A percentile compares a stretch with the other conserved stretches of the same genome.
Conservation (phyloP, 169 alveolate genomes). For the Ichthyophthirius multifiliis region DNA sequence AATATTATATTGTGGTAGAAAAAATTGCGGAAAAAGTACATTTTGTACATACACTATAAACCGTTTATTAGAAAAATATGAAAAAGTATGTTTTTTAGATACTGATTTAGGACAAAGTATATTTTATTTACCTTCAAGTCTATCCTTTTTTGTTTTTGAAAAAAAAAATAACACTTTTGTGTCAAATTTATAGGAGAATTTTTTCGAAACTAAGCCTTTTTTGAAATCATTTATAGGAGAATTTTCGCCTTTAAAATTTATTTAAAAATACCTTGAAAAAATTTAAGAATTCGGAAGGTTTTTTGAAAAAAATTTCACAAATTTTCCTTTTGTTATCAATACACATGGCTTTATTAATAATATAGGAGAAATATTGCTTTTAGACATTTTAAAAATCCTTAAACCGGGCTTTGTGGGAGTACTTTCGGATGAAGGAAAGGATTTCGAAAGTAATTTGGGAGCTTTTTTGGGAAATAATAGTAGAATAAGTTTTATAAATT, state of each 20-base stretch:
- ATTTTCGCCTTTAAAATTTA: neutral
- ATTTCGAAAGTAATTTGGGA: no score
- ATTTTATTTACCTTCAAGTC: neutral
- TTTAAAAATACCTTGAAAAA: neutral
- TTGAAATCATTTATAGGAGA: neutral
- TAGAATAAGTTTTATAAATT: no score
- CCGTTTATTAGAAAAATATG: neutral
- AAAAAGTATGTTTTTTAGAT: neutral
- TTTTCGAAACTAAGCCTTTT: neutral
- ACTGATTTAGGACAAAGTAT: neutral
- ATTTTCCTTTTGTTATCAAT: neutral
- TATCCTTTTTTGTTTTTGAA: neutral
- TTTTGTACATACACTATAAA: neutral
- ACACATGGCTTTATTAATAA: neutral
- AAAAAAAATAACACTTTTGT: neutral
- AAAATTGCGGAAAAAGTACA: constrained; percentile 5
- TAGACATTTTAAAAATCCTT: neutral
- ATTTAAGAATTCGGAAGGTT: neutral
- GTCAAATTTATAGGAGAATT: neutral
- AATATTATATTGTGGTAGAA: neutral
- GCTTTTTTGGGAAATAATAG: no score
- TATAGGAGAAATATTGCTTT: neutral
- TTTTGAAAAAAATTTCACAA: neutral
- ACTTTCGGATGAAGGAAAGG: no score
- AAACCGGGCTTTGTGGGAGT: neutral